Base-by-base conservation (phyloP, 495 filamentous ascomycete genomes). In the Pyrenula aspistea region DNA sequence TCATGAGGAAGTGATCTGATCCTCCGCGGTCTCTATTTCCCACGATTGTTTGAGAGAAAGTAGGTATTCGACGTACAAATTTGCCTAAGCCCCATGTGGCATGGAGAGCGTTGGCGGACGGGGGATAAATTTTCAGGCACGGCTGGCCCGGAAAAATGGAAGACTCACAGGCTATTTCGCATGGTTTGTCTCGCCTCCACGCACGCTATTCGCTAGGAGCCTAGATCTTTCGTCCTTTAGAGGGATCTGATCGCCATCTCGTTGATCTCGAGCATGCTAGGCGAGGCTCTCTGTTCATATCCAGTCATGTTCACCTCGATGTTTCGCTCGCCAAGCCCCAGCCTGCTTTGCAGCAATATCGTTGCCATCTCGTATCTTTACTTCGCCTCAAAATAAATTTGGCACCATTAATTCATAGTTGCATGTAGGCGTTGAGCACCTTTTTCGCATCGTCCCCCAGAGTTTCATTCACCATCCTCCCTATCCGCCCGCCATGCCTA, bases 391-490 rank as follows among this genome's bases (percentile, higher is more conserved):
- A n/a, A n/a, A n/a, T n/a, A n/a, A n/a, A n/a, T n/a, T n/a, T n/a
- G n/a, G n/a, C n/a, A n/a, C n/a, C n/a, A n/a, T n/a, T n/a, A n/a
- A n/a, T n/a, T 42, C 31, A 60, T 22, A 21, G 10, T 22, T 53
- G 59, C 73, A 88, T 83, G 62, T 86, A 85, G 50, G 72, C 74
- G 48, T 68, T 62, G 60, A 88, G 65, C 4, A 83, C 73, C 3
- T 64, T 58, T 68, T 76, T 76, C 24, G 74, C 76, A 59, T 87
- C 73, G 48, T 73, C 71, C n/a, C 71, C 65, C 55, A 88, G 65
- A 58, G 83, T 75, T 63, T 83, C 76, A 56, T 79, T 71, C 20
- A 82, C 81, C 62, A 80, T 83, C 53, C 63, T 66, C 49, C 73
- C 74, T 56, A 87, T 74, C 36, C 71, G 72, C 19, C 83, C 83